phyloP scores from a whole-genome alignment of 768 basidiomycete genomes.

The Suillus subaureus region DNA sequence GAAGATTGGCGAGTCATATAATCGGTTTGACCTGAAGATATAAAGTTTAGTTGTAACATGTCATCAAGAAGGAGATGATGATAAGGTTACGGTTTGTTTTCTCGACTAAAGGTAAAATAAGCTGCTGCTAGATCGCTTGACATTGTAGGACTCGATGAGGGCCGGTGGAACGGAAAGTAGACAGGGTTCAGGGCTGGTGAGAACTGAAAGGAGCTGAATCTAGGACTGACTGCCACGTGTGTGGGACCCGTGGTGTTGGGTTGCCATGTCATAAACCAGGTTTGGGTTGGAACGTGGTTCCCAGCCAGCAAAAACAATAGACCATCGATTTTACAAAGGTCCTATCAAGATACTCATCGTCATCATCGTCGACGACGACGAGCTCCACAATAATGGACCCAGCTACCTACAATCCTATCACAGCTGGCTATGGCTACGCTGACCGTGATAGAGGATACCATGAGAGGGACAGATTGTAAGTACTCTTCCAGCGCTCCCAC shows the following conservation, averaged over 20 bases:
- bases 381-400: constrained; percentile 4
- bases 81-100: background rate
- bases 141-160: background rate
- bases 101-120: constrained; percentile 4
- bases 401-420: background rate
- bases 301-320: constrained; percentile 12
- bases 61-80: background rate
- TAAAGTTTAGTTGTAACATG: background rate
- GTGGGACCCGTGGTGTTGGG: constrained; percentile 12
- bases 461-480: constrained; percentile 43
- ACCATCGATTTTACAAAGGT: constrained; percentile 8
- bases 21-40: constrained; percentile 1
- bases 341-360: constrained; percentile 9
- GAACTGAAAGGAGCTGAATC: constrained; percentile 2
- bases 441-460: constrained; percentile 29
- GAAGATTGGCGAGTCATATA: background rate
- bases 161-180: background rate
- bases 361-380: constrained; percentile 6
- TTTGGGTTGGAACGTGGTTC: constrained; percentile 10
- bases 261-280: constrained; percentile 11
- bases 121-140: background rate
- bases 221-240: constrained; percentile 9
- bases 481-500: constrained; percentile 18
- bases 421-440: background rate
- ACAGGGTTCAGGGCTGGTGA: background rate